These are phyloP conservation scores for Ramaria sp. DNA, from an alignment of 768 basidiomycete species.

Conservation along the genomic window DNA sequence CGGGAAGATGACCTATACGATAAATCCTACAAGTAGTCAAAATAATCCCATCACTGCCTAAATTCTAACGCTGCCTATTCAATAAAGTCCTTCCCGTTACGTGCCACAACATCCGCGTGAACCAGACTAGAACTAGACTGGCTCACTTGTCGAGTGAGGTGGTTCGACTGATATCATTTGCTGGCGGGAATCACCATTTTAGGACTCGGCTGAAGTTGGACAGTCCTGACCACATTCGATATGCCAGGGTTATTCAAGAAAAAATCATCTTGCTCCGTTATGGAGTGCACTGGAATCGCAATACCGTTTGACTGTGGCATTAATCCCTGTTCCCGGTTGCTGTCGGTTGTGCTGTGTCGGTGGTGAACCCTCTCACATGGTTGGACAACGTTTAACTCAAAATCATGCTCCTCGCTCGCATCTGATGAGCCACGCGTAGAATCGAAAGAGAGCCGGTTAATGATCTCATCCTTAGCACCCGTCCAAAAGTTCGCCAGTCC, in stretches of 20 bases:
- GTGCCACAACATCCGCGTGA: no score
- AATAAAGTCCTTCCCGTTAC: no score
- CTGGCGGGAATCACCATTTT: constrained; percentile 3
- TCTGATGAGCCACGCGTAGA: constrained; percentile 16
- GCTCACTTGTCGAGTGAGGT: background rate
- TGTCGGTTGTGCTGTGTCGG: background rate
- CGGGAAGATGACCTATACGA: no score
- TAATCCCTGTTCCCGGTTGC: background rate
- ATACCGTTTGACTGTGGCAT: background rate
- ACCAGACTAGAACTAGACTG: background rate
- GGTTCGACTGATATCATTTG: no score
- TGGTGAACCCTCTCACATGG: background rate
- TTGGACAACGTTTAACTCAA: background rate
- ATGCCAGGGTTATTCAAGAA: background rate
- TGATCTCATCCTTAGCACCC: constrained; percentile 44
- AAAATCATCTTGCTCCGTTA: background rate
- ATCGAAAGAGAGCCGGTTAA: constrained; percentile 45
- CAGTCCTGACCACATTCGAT: background rate
- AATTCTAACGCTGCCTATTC: no score
- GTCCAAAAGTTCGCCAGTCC: constrained; percentile 27
- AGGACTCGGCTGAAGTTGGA: constrained; percentile 6
- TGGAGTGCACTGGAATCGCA: background rate
- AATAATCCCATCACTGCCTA: no score
- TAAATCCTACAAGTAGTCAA: no score
- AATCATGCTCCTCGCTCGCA: background rate